phyloP scores from a whole-genome alignment of 148 eudicot species.

The Spergularia marina region DNA sequence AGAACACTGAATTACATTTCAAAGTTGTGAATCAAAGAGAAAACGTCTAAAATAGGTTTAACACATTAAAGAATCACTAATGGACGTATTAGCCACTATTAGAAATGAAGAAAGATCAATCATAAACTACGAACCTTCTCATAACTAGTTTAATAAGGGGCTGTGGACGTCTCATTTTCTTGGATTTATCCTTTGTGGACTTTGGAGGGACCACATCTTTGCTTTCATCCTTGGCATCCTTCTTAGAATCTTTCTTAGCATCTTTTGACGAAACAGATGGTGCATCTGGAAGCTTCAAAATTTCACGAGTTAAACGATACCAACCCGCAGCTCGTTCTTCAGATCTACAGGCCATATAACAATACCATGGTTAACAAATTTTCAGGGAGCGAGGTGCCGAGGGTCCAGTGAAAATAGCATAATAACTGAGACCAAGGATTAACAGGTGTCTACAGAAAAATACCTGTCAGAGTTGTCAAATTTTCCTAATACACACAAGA shows the following conservation, averaged over 20 bases:
- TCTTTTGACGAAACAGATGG: constrained; percentile 60
- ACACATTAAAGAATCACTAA: not conserved
- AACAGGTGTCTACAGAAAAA: not conserved
- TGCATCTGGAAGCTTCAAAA: constrained; percentile 91
- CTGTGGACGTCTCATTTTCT: constrained; percentile 83
- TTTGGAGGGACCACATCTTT: constrained; percentile 63
- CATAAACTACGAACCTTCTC: constrained; percentile 60
- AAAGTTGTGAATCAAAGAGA: not conserved
- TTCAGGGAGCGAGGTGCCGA: not conserved
- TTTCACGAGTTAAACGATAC: constrained; percentile 94
- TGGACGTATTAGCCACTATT: not conserved
- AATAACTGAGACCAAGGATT: not conserved
- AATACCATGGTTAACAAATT: not conserved
- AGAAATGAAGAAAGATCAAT: not conserved
- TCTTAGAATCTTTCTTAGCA: constrained; percentile 36
- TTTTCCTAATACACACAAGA: constrained; percentile 88
- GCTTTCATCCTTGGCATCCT: constrained; percentile 55
- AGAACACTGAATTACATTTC: not conserved
- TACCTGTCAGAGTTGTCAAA: constrained; percentile 88
- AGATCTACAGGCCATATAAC: constrained; percentile 44
- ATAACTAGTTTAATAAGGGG: constrained; percentile 94
- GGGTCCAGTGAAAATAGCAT: constrained; percentile 4
- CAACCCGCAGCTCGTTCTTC: constrained; percentile 99
- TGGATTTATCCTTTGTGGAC: constrained; percentile 71
- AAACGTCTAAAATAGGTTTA: not conserved